phyloP scores from a whole-genome alignment of 2,329 filamentous ascomycete species.

The Talaromyces marneffei region DNA sequence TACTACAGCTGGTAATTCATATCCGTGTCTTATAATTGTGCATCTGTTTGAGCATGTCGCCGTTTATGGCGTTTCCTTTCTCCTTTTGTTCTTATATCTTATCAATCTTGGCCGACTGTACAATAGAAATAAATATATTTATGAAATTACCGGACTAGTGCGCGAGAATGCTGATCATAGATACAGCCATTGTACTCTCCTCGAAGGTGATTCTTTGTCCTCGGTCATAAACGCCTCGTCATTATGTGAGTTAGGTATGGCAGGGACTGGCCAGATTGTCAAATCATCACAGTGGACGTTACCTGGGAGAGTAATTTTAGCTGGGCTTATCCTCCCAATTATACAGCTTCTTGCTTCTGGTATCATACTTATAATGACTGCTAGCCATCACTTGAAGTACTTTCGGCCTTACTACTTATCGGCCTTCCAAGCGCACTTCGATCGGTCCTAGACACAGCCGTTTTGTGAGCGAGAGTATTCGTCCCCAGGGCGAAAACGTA shows the following conservation, averaged over 20 bases:
- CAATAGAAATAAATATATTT: constrained; percentile 10
- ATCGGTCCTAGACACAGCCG: not conserved
- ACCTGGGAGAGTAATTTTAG: not conserved
- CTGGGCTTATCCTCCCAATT: not conserved
- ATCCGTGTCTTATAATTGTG: not conserved
- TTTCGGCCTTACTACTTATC: no score
- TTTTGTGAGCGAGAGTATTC: not conserved
- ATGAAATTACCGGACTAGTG: not conserved
- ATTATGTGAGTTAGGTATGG: not conserved
- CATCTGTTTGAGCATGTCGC: not conserved
- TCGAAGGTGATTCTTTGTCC: not conserved
- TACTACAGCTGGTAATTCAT: constrained; percentile 78
- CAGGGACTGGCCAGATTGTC: not conserved
- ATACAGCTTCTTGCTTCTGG: no score
- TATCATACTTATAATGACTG: not conserved
- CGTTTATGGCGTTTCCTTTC: not conserved
- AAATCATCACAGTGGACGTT: not conserved
- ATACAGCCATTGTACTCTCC: not conserved
- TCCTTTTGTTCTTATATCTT: not conserved
- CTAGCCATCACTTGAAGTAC: not conserved
- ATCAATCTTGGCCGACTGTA: constrained; percentile 7
- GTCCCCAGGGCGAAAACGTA: not conserved
- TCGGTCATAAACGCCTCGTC: not conserved
- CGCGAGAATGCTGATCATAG: not conserved
- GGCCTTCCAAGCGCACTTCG: no score